Conservation (phyloP, 495 filamentous ascomycete species). For the Penicillium cinerascens region DNA sequence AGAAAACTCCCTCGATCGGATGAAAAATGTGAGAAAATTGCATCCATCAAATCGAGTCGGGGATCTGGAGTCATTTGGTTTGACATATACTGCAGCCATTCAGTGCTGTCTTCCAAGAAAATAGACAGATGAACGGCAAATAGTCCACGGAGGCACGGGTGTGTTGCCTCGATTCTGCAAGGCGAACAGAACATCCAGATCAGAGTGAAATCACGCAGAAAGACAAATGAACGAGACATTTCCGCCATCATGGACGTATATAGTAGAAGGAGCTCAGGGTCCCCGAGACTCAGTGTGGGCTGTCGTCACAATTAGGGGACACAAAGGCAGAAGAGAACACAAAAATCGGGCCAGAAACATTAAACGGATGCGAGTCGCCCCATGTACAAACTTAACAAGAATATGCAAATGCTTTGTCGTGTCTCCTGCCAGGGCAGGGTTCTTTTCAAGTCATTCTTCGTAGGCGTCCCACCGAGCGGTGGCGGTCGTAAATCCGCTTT, state of each 20-base stretch:
- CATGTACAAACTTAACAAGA: conserved; percentile 40
- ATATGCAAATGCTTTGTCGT: conserved; percentile 49
- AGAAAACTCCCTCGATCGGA: conserved; percentile 1
- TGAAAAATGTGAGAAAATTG: not conserved
- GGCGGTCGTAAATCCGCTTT: conserved; percentile 6
- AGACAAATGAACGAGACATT: not conserved
- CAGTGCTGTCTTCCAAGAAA: not conserved
- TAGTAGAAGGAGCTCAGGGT: not conserved
- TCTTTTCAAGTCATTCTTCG: conserved; percentile 35
- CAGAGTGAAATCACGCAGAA: not conserved
- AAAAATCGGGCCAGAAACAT: conserved; percentile 25
- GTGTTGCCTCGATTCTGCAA: not conserved
- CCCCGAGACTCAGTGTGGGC: not conserved
- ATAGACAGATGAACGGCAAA: not conserved
- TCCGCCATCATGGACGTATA: not conserved
- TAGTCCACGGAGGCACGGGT: not conserved
- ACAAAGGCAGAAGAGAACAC: not conserved
- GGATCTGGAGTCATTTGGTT: not conserved
- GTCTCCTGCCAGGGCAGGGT: conserved; percentile 35
- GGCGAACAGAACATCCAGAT: not conserved
- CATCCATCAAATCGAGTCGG: not conserved
- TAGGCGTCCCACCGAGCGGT: conserved; percentile 34
- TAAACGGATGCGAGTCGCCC: conserved; percentile 39
- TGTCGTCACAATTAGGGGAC: not conserved
- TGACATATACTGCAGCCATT: not conserved